A percentile compares a stretch with the other conserved stretches of the same genome.
These are phyloP conservation scores for Gnomoniopsis smithogilvyi DNA, from an alignment of 2,329 filamentous ascomycete genomes.

Conservation along the genomic window DNA sequence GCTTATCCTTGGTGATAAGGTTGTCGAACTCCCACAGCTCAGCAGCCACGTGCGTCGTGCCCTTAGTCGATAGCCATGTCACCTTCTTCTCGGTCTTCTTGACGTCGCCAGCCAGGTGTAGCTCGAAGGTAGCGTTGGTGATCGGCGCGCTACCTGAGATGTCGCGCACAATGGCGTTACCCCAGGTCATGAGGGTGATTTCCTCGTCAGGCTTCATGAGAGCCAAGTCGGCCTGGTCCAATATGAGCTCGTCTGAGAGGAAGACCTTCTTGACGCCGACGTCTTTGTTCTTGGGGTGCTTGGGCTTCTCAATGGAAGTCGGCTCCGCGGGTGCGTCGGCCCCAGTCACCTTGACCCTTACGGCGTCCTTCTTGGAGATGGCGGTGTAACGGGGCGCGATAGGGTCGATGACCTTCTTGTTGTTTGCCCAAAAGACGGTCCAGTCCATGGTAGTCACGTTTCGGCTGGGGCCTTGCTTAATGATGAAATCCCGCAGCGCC, in stretches of 20 bases:
- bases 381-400: conserved; percentile 71
- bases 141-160: conserved; percentile 59
- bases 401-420: conserved; percentile 82
- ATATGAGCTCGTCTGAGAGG: conserved; percentile 69
- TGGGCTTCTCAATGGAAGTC: conserved; percentile 71
- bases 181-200: conserved; percentile 96
- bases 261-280: conserved; percentile 83
- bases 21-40: conserved; percentile 95
- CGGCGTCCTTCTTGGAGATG: conserved; percentile 66
- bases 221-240: conserved; percentile 85
- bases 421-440: conserved; percentile 69
- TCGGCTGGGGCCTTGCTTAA: conserved; percentile 79
- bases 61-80: conserved; percentile 80
- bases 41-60: conserved; percentile 73
- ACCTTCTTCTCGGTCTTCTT: conserved; percentile 97
- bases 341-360: conserved; percentile 68
- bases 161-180: conserved; percentile 76
- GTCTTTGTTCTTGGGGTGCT: conserved; percentile 84
- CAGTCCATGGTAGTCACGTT: conserved; percentile 85
- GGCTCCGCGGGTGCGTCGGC: conserved; percentile 62
- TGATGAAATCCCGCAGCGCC: conserved; percentile 77
- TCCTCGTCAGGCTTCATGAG: conserved; percentile 82
- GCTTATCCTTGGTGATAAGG: conserved; percentile 90
- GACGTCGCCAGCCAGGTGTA: conserved; percentile 90
- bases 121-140: conserved; percentile 71